phyloP scores from a whole-genome alignment of 192 early-diverging fungal genomes.

The Oehlia diaphana region DNA sequence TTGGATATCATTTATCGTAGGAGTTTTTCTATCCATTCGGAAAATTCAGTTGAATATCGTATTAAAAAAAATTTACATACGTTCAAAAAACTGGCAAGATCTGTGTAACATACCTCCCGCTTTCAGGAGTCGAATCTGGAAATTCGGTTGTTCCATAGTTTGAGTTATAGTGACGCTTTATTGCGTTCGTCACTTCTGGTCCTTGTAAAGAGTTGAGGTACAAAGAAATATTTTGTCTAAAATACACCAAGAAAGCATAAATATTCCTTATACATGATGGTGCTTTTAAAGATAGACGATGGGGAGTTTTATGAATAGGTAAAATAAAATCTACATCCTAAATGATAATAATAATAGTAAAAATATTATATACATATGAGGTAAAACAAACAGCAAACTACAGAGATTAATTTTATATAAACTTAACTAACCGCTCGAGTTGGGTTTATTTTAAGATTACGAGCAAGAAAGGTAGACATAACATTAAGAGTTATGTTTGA shows the following conservation, averaged over 20 bases:
- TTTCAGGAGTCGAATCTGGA: constrained; percentile 7
- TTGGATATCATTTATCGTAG: constrained; percentile 32
- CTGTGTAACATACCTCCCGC: background rate
- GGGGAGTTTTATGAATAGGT: constrained; percentile 53
- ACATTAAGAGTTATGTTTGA: constrained; percentile 60
- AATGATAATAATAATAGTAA: too few species aligned
- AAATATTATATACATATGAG: constrained; percentile 45
- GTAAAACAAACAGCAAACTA: background rate
- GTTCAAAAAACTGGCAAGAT: background rate
- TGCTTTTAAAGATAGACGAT: constrained; percentile 45
- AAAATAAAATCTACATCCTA: too few species aligned
- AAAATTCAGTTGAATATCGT: background rate
- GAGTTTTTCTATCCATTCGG: constrained; percentile 3
- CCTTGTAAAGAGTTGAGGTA: constrained; percentile 46
- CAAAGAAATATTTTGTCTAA: constrained; percentile 60
- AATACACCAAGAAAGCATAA: constrained; percentile 61
- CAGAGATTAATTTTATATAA: background rate
- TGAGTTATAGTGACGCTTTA: constrained; percentile 43
- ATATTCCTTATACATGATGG: constrained; percentile 56
- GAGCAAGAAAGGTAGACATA: constrained; percentile 62
- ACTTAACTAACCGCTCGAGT: constrained; percentile 52
- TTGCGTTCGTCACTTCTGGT: constrained; percentile 37
- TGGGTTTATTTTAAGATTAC: constrained; percentile 67
- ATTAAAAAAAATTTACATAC: background rate
- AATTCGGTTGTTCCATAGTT: constrained; percentile 35